phyloP scores from a whole-genome alignment of 176 grass and related monocot species.

The Carex cristatella region DNA sequence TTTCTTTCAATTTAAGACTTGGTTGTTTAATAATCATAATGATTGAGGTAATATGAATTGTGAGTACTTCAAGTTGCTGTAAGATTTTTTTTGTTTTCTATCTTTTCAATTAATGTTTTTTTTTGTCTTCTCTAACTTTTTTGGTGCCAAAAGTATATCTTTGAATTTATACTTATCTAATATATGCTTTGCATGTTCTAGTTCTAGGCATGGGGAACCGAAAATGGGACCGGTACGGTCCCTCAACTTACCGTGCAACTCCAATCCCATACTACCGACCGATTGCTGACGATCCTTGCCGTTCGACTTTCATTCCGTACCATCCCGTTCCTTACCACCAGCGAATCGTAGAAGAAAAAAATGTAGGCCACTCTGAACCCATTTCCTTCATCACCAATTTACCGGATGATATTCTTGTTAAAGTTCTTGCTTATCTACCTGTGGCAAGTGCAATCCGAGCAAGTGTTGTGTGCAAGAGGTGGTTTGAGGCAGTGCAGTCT shows the following conservation, averaged over 20 bases:
- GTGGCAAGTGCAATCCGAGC: conserved; percentile 67
- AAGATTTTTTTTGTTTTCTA: background rate
- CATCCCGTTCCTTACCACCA: background rate
- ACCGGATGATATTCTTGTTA: conserved; percentile 79
- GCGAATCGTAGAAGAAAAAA: background rate
- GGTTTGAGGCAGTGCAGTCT: conserved; percentile 51
- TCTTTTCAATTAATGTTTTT: background rate
- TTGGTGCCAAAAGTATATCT: background rate
- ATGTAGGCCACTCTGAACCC: background rate
- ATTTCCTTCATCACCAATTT: conserved; percentile 44
- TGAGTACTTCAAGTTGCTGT: background rate
- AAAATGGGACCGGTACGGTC: conserved; percentile 17
- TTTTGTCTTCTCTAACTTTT: background rate
- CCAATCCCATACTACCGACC: background rate
- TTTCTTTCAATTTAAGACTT: conserved; percentile 5
- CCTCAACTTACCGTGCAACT: conserved; percentile 1
- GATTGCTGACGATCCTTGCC: background rate
- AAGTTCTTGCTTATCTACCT: conserved; percentile 67
- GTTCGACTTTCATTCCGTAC: background rate
- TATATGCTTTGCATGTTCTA: background rate
- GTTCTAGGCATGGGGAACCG: conserved; percentile 13
- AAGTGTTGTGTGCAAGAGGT: conserved; percentile 73
- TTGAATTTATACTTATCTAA: background rate
- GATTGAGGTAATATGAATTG: background rate
- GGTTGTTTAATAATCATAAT: background rate